A percentile compares a stretch with the other conserved stretches of the same genome.
phyloP scores from a whole-genome alignment of 2,329 filamentous ascomycete species.

The Beauveria varroae region DNA sequence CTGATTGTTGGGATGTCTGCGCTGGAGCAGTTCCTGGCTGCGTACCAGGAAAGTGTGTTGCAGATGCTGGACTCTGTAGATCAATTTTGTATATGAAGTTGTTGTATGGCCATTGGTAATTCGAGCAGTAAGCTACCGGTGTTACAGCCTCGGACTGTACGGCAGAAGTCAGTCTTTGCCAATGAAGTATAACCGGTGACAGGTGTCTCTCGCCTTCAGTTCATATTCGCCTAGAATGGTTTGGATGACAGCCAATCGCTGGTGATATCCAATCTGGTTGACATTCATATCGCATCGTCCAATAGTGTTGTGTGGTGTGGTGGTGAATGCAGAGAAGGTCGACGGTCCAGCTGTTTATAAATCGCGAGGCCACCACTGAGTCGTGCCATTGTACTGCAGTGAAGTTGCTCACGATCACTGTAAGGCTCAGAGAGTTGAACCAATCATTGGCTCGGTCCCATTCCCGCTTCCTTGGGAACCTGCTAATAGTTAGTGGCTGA shows the following conservation, averaged over 20 bases:
- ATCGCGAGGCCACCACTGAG: neutral
- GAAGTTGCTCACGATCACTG: neutral
- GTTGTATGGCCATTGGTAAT: constrained; percentile 9
- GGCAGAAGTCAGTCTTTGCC: neutral
- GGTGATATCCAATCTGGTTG: neutral
- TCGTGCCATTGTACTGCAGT: neutral
- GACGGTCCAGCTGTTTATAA: neutral
- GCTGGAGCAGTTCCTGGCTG: constrained; percentile 4
- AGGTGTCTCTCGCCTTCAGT: neutral
- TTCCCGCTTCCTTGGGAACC: neutral
- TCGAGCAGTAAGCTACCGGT: neutral
- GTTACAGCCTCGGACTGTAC: neutral
- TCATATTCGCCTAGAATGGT: neutral
- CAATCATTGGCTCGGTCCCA: neutral
- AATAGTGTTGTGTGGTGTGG: no score
- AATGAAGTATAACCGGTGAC: neutral
- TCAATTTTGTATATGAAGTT: constrained; percentile 17
- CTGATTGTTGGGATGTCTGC: no score
- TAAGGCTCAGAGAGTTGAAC: neutral
- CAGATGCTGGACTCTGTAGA: constrained; percentile 2
- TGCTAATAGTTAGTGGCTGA: neutral
- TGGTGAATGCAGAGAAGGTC: neutral
- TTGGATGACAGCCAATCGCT: neutral
- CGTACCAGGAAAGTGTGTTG: neutral
- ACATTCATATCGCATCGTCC: neutral